These are phyloP conservation scores for Brasenia schreberi DNA, from an alignment of 164 flowering plant genomes.

Conservation along the genomic window DNA sequence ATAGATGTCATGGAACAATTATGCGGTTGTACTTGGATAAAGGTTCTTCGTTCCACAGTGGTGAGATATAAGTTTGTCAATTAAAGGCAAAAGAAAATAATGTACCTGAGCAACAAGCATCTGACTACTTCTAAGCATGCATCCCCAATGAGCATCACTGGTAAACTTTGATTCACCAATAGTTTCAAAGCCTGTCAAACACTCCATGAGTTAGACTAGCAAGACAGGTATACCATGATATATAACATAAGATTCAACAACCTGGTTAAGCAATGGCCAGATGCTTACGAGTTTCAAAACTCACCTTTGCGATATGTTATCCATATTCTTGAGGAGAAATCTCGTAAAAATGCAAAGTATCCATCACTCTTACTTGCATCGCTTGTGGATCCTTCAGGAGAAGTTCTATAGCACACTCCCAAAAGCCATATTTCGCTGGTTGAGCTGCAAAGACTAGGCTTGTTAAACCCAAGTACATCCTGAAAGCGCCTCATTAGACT, in stretches of 20 bases:
- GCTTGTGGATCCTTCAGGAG: constrained; percentile 28
- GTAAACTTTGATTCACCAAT: constrained; percentile 70
- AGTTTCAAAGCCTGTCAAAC: constrained; percentile 45
- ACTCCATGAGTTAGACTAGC: not conserved
- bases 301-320: constrained; percentile 89
- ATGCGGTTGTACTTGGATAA: no score
- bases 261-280: not conserved
- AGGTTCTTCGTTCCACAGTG: no score
- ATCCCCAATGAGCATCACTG: constrained; percentile 91
- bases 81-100: not conserved
- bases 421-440: constrained; percentile 85
- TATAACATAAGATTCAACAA: not conserved
- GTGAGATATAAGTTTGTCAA: no score
- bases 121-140: constrained; percentile 98
- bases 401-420: constrained; percentile 54
- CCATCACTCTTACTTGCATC: constrained; percentile 22
- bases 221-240: no score
- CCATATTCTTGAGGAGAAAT: constrained; percentile 71
- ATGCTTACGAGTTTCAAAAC: not conserved
- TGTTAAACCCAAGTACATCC: constrained; percentile 50
- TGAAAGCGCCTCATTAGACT: constrained; percentile 80
- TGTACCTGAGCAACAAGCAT: constrained; percentile 95
- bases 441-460: constrained; percentile 36
- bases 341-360: constrained; percentile 46
- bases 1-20: no score